phyloP scores from a whole-genome alignment of 2,329 filamentous ascomycete genomes.

The Colletotrichum lentis region DNA sequence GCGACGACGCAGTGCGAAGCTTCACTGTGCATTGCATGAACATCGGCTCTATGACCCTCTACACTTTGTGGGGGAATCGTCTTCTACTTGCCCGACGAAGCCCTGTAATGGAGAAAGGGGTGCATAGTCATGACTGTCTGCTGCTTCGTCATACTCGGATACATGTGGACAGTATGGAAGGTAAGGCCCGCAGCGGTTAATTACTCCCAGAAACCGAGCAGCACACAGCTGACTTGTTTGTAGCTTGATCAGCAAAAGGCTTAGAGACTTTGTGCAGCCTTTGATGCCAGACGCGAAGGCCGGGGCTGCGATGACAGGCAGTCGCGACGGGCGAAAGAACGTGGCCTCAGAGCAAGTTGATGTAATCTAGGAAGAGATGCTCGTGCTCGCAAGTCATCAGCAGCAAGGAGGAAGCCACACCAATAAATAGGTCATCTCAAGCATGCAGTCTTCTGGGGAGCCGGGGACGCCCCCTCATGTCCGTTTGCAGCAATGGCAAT shows the following conservation, averaged over 20 bases:
- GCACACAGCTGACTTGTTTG: neutral
- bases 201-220: no score
- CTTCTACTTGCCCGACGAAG: conserved; percentile 48
- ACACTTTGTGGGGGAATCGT: conserved; percentile 52
- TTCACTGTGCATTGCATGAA: conserved; percentile 52
- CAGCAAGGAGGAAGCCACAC: no score
- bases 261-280: neutral
- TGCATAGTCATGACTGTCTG: conserved; percentile 47
- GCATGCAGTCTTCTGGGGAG: no score
- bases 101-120: conserved; percentile 49
- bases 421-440: no score
- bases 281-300: conserved; percentile 1
- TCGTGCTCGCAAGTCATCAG: no score
- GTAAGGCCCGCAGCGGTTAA: neutral
- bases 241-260: conserved; percentile 1
- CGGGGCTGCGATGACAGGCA: neutral
- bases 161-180: conserved; percentile 34
- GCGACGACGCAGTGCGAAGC: conserved; percentile 50
- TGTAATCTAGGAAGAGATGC: neutral
- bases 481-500: no score
- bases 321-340: conserved; percentile 4
- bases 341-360: neutral
- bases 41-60: conserved; percentile 48
- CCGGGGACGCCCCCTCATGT: no score
- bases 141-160: conserved; percentile 34